Base-by-base conservation (phyloP, 768 basidiomycete genomes). In the Saitozyma sp. region DNA sequence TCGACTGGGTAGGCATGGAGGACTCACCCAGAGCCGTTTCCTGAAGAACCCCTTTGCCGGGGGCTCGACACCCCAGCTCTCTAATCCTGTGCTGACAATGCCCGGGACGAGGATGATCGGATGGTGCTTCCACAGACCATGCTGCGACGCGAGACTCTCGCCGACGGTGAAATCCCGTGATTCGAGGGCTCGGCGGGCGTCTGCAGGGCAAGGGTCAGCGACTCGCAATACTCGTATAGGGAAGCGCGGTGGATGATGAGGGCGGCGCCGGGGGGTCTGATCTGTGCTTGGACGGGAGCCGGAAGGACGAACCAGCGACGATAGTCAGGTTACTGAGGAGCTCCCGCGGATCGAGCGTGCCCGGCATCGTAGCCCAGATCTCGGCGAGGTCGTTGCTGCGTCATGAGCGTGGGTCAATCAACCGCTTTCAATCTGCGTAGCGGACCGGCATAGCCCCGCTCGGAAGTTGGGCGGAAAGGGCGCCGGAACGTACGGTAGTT, bases 61-160 rank as follows among this genome's bases (percentile, higher is more conserved):
- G 0, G 88, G 87, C 6, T 86, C 83, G 0, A 95, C 95, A 6
- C 90, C 89, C 95, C 96, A 99, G 8, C 90, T 92, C 75, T 97
- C 94, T 62, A 97, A 81, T 6, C 89, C 88, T 86, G 92, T 94
- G 1, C 91, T 92, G 43, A 94, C 87, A 55, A 95, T 88, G 1
- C 92, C 92, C 6, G 93, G 92, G 29, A 94, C 84, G n/a, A 96
- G 81, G 2, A 95, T 83, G 11, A 94, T 85, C 0, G 93, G 92
- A 76, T 90, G 83, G 58, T 87, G 79, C 7, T 90, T 91, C 56
- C 80, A 82, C 49, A 78, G 54, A 6, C 77, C 79, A 54, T 74
- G 65, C 38, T 70, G 55, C 39, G 56, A 68, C 9, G 66, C 50
- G 37, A 79, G 53, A 16, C 70, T 61, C 41, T 74, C 64, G 2